Evolutionary conservation across 345 rosid species (phyloP).

Genomic region (Erucastrum elatum): DNA sequence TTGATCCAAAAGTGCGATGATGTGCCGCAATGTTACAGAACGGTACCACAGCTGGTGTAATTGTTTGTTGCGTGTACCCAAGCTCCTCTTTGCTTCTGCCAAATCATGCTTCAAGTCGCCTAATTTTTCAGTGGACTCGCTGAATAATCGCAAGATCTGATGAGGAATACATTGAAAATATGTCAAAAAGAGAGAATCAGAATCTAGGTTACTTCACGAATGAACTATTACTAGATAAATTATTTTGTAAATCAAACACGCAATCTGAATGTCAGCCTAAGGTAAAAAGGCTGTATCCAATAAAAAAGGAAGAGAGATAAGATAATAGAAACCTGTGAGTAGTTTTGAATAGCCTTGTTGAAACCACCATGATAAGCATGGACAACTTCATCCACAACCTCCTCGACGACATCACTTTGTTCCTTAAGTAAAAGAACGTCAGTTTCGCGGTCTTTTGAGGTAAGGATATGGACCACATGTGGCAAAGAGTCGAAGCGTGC

Average conservation of each 20-base stretch:
- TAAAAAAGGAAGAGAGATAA: constrained; percentile 1
- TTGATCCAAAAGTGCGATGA: constrained; percentile 90
- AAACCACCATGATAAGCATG: constrained; percentile 96
- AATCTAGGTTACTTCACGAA: constrained; percentile 18
- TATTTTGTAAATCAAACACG: background rate
- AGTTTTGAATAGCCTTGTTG: constrained; percentile 98
- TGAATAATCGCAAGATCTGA: constrained; percentile 93
- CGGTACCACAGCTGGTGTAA: constrained; percentile 99
- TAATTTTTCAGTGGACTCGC: constrained; percentile 86
- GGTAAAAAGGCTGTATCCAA: background rate
- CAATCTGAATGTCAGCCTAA: background rate
- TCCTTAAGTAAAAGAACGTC: constrained; percentile 77
- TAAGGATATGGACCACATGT: constrained; percentile 91
- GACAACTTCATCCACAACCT: constrained; percentile 99
- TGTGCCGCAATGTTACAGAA: constrained; percentile 95
- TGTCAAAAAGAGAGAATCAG: constrained; percentile 21
- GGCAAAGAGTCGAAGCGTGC: constrained; percentile 97
- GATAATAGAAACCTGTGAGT: constrained; percentile 75
- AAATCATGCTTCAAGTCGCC: constrained; percentile 74
- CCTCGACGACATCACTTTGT: constrained; percentile 93
- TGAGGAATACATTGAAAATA: constrained; percentile 26
- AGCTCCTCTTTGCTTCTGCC: constrained; percentile 80
- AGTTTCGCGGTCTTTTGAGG: constrained; percentile 91
- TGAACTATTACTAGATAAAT: constrained; percentile 1
- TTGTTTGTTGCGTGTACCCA: constrained; percentile 90